Evolutionary conservation across 495 filamentous ascomycete species (phyloP).

Genomic region (Immersiella caudata): DNA sequence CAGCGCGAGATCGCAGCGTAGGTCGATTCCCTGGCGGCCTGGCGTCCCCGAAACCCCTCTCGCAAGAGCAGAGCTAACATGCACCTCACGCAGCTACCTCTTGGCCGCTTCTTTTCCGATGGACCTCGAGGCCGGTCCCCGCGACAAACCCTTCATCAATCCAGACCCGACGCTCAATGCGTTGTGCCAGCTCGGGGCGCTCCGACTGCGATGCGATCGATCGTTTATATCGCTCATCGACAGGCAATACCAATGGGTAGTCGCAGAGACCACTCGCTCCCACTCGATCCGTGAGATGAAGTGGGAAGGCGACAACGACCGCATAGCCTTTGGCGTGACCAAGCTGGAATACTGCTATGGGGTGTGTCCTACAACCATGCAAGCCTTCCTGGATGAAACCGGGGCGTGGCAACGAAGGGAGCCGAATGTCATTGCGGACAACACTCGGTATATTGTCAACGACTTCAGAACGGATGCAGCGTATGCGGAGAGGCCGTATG

Average conservation of each 20-base stretch:
- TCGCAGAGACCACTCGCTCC: slow-evolving; percentile 41
- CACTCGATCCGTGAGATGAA: slow-evolving; percentile 25
- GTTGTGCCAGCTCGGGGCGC: slow-evolving; percentile 47
- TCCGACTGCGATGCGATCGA: slow-evolving; percentile 42
- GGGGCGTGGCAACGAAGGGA: slow-evolving; percentile 29
- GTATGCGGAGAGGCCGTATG: slow-evolving; percentile 23
- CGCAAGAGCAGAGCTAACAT: background rate
- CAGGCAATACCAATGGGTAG: slow-evolving; percentile 39
- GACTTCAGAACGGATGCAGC: slow-evolving; percentile 43
- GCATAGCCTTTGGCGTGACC: slow-evolving; percentile 33
- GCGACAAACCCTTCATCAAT: slow-evolving; percentile 18
- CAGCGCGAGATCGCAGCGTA: slow-evolving; percentile 34
- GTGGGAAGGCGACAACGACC: slow-evolving; percentile 24
- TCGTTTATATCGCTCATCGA: slow-evolving; percentile 47
- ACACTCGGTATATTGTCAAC: slow-evolving; percentile 33
- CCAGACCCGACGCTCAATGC: slow-evolving; percentile 48
- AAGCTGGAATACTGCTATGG: slow-evolving; percentile 34
- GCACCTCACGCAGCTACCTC: slow-evolving; percentile 26
- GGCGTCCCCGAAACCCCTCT: too few relatives aligned
- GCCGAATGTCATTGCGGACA: slow-evolving; percentile 31
- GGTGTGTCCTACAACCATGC: slow-evolving; percentile 45
- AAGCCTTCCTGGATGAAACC: slow-evolving; percentile 39
- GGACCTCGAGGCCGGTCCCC: slow-evolving; percentile 13
- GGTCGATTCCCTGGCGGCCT: background rate
- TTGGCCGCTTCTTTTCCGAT: slow-evolving; percentile 31